These are phyloP conservation scores for Aechmea fasciata DNA, from an alignment of 176 grass and related monocot genomes.

Conservation along the genomic window DNA sequence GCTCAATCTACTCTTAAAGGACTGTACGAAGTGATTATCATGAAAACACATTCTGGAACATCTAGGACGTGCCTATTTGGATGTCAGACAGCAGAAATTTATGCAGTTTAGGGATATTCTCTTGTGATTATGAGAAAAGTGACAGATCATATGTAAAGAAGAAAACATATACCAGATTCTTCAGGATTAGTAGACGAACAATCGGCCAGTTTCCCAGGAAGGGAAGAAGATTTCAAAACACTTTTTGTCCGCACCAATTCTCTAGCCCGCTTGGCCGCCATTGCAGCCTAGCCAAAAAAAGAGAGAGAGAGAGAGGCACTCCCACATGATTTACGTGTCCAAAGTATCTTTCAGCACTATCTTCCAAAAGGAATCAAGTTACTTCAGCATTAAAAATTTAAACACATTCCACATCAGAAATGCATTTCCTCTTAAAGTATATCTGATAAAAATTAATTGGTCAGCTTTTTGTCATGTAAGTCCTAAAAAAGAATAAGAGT, in stretches of 20 bases:
- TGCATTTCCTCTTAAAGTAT: neutral
- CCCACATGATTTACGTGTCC: neutral
- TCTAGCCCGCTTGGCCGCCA: slow-evolving; percentile 89
- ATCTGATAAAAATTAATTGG: neutral
- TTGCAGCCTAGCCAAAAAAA: slow-evolving; percentile 58
- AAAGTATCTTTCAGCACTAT: neutral
- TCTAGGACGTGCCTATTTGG: too few relatives aligned
- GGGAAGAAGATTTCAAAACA: slow-evolving; percentile 88
- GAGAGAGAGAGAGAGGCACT: neutral
- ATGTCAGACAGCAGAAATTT: too few relatives aligned
- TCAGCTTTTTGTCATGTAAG: neutral
- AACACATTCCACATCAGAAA: neutral
- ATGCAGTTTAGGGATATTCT: too few relatives aligned
- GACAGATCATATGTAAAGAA: neutral
- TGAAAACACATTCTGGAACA: too few relatives aligned
- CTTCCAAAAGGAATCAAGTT: slow-evolving; percentile 2
- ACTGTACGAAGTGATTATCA: too few relatives aligned
- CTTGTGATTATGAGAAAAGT: too few relatives aligned
- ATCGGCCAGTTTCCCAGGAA: slow-evolving; percentile 93
- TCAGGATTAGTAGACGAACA: slow-evolving; percentile 78
- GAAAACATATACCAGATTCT: slow-evolving; percentile 53
- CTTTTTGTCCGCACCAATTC: slow-evolving; percentile 89
- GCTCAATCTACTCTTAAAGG: too few relatives aligned
- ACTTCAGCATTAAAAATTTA: neutral
- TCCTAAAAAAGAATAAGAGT: neutral